A percentile compares a stretch with the other conserved stretches of the same genome.
These are phyloP conservation scores for Lachnellula hyalina DNA, from an alignment of 2,329 filamentous ascomycete genomes.

Conservation along the genomic window DNA sequence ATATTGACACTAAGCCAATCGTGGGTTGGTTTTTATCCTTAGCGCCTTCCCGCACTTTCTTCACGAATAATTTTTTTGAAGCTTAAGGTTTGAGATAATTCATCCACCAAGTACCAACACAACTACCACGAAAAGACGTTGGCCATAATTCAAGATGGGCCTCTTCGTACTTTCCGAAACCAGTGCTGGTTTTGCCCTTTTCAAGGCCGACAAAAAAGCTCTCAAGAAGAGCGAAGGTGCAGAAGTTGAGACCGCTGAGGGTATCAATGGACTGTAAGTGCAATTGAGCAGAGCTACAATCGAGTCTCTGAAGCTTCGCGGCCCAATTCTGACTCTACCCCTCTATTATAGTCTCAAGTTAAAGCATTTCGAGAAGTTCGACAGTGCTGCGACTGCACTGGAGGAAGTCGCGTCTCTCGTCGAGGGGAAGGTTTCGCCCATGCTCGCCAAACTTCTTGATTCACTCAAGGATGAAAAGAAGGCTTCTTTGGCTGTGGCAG, in stretches of 20 bases:
- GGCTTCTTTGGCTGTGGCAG: constrained; percentile 86
- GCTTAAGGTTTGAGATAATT: constrained; percentile 10
- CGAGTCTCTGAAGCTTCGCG: constrained; percentile 1
- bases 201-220: constrained; percentile 99
- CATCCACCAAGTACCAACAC: constrained; percentile 6
- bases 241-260: constrained; percentile 74
- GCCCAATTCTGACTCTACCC: constrained; percentile 16
- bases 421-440: constrained; percentile 90
- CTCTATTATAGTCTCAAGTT: constrained; percentile 66
- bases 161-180: constrained; percentile 93
- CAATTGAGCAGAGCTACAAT: constrained; percentile 19
- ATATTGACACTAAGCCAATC: neutral
- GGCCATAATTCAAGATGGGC: constrained; percentile 56
- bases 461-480: constrained; percentile 97
- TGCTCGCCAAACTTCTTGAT: constrained; percentile 76
- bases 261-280: constrained; percentile 78
- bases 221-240: constrained; percentile 77
- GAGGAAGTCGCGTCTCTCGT: constrained; percentile 85
- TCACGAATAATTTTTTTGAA: constrained; percentile 19
- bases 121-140: constrained; percentile 1
- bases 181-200: constrained; percentile 81
- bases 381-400: constrained; percentile 83
- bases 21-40: neutral
- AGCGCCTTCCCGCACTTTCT: constrained; percentile 14
- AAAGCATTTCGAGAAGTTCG: constrained; percentile 97